Evolutionary conservation across 345 rosid genomes (phyloP).

Genomic region (Dipteronia sinensis): DNA sequence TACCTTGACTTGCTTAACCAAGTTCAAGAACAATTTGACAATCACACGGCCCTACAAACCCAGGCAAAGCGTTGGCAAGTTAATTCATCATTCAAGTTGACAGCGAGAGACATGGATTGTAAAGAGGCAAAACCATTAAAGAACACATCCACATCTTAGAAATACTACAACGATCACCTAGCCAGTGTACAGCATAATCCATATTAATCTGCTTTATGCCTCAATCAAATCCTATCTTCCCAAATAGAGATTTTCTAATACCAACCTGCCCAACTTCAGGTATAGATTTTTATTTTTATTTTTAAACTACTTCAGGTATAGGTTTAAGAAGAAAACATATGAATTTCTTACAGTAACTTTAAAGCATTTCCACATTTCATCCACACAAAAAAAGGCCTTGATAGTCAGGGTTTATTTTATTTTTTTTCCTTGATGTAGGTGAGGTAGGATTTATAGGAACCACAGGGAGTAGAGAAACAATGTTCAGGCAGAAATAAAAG

Average conservation of each 20-base stretch:
- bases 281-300: too few relatives aligned
- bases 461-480: constrained; percentile 1
- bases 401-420: not conserved
- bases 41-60: not conserved
- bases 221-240: not conserved
- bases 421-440: not conserved
- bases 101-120: not conserved
- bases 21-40: not conserved
- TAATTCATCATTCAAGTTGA: not conserved
- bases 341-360: not conserved
- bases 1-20: not conserved
- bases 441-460: not conserved
- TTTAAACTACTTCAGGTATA: not conserved
- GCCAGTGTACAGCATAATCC: not conserved
- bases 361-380: not conserved
- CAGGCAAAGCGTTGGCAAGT: not conserved
- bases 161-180: not conserved
- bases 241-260: not conserved
- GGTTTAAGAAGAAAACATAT: constrained; percentile 7
- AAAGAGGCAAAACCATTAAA: not conserved
- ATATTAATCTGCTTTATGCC: not conserved
- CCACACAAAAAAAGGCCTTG: not conserved
- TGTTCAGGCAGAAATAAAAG: not conserved
- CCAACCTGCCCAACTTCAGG: not conserved
- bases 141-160: constrained; percentile 1